Conservation (phyloP, 257 asterid species). For the Leptodermis oblonga region DNA sequence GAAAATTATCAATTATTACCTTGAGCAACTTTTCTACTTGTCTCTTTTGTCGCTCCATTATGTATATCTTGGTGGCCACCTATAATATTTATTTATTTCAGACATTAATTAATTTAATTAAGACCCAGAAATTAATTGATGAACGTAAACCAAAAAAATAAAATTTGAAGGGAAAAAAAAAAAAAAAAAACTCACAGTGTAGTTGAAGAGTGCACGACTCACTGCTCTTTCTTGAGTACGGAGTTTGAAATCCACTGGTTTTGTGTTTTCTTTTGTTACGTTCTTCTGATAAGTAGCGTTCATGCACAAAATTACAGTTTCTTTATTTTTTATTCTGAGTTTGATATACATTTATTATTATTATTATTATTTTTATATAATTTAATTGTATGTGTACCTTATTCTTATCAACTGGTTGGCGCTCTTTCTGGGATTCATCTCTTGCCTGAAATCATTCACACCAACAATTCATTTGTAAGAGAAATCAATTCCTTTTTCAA, state of each 20-base stretch:
- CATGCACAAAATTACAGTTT: no score
- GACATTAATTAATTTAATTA: not conserved
- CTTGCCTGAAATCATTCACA: conserved; percentile 22
- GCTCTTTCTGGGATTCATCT: conserved; percentile 25
- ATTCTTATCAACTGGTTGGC: conserved; percentile 19
- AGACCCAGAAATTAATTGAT: not conserved
- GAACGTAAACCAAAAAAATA: not conserved
- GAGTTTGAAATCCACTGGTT: conserved; percentile 57
- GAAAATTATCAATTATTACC: conserved; percentile 43
- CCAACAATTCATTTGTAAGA: not conserved
- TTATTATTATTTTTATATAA: no score
- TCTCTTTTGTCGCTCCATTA: conserved; percentile 59
- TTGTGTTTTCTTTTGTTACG: conserved; percentile 55
- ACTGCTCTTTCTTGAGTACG: conserved; percentile 77
- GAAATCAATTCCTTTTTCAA: no score
- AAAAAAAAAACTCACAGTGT: conserved; percentile 55
- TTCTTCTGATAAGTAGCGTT: conserved; percentile 37
- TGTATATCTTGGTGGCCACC: conserved; percentile 55
- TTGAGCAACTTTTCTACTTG: conserved; percentile 57
- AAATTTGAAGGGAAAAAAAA: no score
- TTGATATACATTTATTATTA: no score
- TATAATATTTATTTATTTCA: conserved; percentile 13
- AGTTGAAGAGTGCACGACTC: conserved; percentile 59
- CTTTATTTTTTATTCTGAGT: no score
- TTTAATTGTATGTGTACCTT: conserved; percentile 13